Conservation (phyloP, 768 basidiomycete species). For the Imleria badia region DNA sequence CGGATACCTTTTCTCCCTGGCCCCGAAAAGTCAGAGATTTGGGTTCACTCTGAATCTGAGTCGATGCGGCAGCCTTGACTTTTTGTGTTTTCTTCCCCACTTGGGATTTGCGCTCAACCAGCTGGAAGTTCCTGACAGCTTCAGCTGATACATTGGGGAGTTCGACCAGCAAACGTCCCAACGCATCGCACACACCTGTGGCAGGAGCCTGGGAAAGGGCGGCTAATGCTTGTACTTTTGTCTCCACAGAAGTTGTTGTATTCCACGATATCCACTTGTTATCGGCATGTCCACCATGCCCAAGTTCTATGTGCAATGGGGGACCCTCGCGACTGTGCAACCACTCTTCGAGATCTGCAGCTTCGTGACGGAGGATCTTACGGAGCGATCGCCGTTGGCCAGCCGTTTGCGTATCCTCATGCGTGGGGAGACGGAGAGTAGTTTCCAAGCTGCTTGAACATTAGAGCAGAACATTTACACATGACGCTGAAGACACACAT, state of each 20-base stretch:
- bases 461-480: too few relatives aligned
- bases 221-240: too few relatives aligned
- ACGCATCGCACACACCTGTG: conserved; percentile 2
- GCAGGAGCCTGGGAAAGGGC: not conserved
- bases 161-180: conserved; percentile 1
- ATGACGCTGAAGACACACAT: too few relatives aligned
- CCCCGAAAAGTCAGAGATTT: too few relatives aligned
- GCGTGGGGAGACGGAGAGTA: not conserved
- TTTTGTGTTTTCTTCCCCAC: not conserved
- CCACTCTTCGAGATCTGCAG: too few relatives aligned
- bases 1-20: not conserved
- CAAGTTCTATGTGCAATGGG: too few relatives aligned
- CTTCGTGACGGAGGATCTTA: too few relatives aligned
- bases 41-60: not conserved
- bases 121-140: not conserved
- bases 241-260: not conserved
- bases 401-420: not conserved
- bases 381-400: too few relatives aligned
- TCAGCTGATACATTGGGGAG: not conserved
- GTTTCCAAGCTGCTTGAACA: not conserved
- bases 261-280: too few relatives aligned
- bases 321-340: too few relatives aligned
- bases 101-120: not conserved
- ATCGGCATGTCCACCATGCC: too few relatives aligned
- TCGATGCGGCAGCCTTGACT: not conserved